These are phyloP conservation scores for Trifolium subterraneum DNA, from an alignment of 306 rosid species.

Conservation along the genomic window DNA sequence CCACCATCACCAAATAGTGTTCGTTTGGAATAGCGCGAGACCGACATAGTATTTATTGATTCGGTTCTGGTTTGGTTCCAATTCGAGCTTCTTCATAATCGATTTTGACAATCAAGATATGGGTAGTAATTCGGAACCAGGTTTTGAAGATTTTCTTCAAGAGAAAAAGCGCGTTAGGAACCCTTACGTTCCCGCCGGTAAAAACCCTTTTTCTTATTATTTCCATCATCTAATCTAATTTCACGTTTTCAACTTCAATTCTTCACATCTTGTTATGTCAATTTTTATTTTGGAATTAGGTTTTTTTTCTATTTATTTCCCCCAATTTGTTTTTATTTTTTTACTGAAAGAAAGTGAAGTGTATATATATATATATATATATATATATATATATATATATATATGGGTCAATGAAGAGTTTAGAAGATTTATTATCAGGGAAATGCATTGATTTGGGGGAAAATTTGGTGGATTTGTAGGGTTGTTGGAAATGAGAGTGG, in stretches of 20 bases:
- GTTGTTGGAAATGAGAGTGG: background rate
- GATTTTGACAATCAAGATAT: conserved; percentile 1
- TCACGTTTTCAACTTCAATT: no score
- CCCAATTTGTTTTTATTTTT: no score
- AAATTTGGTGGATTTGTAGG: background rate
- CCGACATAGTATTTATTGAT: no score
- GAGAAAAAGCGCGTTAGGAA: conserved; percentile 81
- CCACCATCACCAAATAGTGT: no score
- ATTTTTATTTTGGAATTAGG: conserved; percentile 6
- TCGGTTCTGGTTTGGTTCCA: no score
- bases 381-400: no score
- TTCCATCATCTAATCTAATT: background rate
- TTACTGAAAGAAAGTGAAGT: conserved; percentile 17
- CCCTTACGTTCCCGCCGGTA: conserved; percentile 91
- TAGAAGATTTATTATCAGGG: conserved; percentile 28
- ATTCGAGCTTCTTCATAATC: no score
- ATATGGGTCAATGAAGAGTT: background rate
- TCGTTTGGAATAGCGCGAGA: no score
- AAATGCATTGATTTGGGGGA: background rate
- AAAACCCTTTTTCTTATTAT: background rate
- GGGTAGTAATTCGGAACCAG: conserved; percentile 56
- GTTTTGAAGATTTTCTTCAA: conserved; percentile 58
- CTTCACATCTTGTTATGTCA: background rate
- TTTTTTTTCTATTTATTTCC: no score
- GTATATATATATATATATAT: no score